These are phyloP conservation scores for Halenospora varia DNA, from an alignment of 495 filamentous ascomycete genomes.

Conservation along the genomic window DNA sequence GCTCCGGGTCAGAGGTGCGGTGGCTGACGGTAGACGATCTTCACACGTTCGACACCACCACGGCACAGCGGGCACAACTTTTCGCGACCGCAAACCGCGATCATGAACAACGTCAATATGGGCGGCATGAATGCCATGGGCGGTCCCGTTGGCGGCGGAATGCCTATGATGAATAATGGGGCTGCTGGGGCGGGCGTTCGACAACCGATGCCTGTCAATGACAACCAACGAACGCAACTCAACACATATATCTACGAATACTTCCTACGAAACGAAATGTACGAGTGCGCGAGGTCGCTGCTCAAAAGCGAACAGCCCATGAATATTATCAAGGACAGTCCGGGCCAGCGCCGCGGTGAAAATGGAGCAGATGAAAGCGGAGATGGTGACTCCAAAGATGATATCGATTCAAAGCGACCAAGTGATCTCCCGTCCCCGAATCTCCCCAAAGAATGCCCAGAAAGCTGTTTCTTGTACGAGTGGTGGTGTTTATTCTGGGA, in stretches of 20 bases:
- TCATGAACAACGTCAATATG: constrained; percentile 75
- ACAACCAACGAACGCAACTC: constrained; percentile 43
- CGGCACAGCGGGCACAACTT: constrained; percentile 1
- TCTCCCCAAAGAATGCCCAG: constrained; percentile 54
- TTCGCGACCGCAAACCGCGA: constrained; percentile 24
- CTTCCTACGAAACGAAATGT: constrained; percentile 77
- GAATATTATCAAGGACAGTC: constrained; percentile 54
- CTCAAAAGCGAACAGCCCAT: constrained; percentile 56
- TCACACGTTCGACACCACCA: constrained; percentile 3
- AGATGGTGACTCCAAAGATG: constrained; percentile 80
- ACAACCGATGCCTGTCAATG: constrained; percentile 29
- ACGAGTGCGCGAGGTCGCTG: constrained; percentile 72
- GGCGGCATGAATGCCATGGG: constrained; percentile 60
- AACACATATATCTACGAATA: constrained; percentile 99
- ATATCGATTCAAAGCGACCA: constrained; percentile 63
- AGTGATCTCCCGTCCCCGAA: constrained; percentile 76
- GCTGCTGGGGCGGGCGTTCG: constrained; percentile 13
- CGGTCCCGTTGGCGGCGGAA: constrained; percentile 57
- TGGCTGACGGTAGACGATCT: constrained; percentile 20
- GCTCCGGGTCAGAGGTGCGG: constrained; percentile 24
- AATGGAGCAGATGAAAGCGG: constrained; percentile 77
- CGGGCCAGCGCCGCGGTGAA: constrained; percentile 55
- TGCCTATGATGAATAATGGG: constrained; percentile 72
- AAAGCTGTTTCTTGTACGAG: constrained; percentile 81
- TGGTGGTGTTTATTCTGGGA: constrained; percentile 99